Evolutionary conservation across 2,329 filamentous ascomycete genomes (phyloP), one percentile per base, ranked within the genome.

Genomic region (Tolypocladium tropicale): DNA sequence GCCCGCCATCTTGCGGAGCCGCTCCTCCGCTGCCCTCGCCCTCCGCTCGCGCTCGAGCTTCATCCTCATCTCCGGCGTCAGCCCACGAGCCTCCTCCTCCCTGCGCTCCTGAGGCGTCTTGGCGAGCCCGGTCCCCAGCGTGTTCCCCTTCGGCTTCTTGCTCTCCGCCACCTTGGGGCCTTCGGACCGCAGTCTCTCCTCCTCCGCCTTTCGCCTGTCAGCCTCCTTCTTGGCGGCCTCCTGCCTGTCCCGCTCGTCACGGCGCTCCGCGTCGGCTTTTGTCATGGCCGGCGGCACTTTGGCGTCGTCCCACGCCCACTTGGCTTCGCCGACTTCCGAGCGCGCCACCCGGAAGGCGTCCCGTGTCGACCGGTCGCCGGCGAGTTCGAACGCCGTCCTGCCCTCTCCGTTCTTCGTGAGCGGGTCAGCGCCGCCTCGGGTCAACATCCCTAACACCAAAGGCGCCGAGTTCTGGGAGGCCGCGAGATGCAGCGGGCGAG

Each of bases 291-390:
- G 65, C 1, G 92, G 90, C 0, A 99, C 83, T 30, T 81, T 81
- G 1, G 90, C 86, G 0, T 74, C 76, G 4, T 88, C 83, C 94
- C 94, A 99, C 61, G 89, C 74, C 83, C 87, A 95, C 21, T 76
- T 80, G 0, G 69, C 68, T 67, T 95, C 90, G 18, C 91, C 92
- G 1, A 96, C 77, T 65, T 95, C 88, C 34, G 83, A 80, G 7
- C 94, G 87, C 4, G 91, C 90, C 2, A 96, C 83, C 2, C 94
- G 88, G 74, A 99, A 99, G 0, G 92, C 89, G 67, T 97, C 92
- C 2, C 93, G 84, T 0, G 92, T 96, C 2, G 85, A 73, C 5
- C 91, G 83, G 68, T 97, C 91, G 46, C 93, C 90, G 1, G 90
- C 84, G 1, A 99, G 80, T 55, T 95, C 90, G 68, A 95, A 97